A percentile compares a stretch with the other conserved stretches of the same genome.
Evolutionary conservation across 495 filamentous ascomycete genomes (phyloP).

Genomic region (Penicillium coprophilum): DNA sequence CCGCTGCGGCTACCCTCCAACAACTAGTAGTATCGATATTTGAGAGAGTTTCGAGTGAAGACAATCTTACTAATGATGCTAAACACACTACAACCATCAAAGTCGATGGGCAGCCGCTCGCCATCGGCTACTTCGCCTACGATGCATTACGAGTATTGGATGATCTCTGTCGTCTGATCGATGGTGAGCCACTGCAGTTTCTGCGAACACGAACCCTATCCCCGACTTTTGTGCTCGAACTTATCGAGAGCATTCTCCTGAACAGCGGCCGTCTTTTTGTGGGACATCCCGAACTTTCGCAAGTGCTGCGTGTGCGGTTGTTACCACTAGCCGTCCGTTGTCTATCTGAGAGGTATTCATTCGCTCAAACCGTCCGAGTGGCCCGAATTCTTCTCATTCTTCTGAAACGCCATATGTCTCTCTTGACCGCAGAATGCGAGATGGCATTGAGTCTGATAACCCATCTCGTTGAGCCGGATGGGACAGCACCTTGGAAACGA

Average conservation of each 20-base stretch:
- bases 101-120: conserved; percentile 58
- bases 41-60: conserved; percentile 83
- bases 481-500: conserved; percentile 75
- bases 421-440: conserved; percentile 77
- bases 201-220: conserved; percentile 72
- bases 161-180: conserved; percentile 85
- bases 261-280: conserved; percentile 81
- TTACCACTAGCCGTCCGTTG: conserved; percentile 80
- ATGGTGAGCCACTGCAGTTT: conserved; percentile 77
- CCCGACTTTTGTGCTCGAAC: conserved; percentile 79
- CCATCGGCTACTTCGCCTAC: conserved; percentile 71
- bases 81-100: conserved; percentile 36
- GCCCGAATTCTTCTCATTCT: conserved; percentile 78
- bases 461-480: conserved; percentile 84
- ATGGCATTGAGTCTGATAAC: conserved; percentile 82
- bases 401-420: conserved; percentile 70
- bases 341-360: conserved; percentile 74
- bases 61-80: conserved; percentile 58
- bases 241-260: conserved; percentile 84
- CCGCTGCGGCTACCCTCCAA: conserved; percentile 90
- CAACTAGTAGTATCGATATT: conserved; percentile 90
- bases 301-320: conserved; percentile 74
- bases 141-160: conserved; percentile 87
- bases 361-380: conserved; percentile 79
- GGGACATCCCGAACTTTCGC: conserved; percentile 73